phyloP scores from a whole-genome alignment of 768 basidiomycete species.

The Lanmaoa rubissima region DNA sequence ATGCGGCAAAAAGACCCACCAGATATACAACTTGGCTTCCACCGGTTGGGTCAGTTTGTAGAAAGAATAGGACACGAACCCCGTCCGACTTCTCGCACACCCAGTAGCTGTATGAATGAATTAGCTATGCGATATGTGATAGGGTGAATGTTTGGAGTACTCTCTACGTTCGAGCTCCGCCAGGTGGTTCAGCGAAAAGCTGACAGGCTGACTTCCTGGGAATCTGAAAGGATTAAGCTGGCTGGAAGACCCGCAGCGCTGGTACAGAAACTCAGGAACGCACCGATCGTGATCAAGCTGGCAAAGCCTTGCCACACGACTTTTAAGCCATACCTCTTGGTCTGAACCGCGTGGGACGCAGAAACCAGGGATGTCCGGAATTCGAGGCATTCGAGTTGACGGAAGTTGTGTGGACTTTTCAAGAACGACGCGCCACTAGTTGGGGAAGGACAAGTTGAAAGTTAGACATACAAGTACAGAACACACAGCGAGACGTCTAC shows the following conservation, averaged over 20 bases:
- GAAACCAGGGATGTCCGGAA: slow-evolving; percentile 71
- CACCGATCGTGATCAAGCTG: slow-evolving; percentile 63
- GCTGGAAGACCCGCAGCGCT: background rate
- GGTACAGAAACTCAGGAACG: slow-evolving; percentile 19
- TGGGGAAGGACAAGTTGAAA: background rate
- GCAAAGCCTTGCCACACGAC: slow-evolving; percentile 63
- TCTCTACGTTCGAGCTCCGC: slow-evolving; percentile 79
- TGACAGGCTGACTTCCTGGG: slow-evolving; percentile 95
- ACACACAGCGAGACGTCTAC: background rate
- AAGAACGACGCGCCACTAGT: background rate
- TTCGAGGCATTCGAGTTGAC: slow-evolving; percentile 42
- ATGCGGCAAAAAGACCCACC: slow-evolving; percentile 44
- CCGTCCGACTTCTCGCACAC: slow-evolving; percentile 99
- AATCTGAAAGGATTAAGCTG: slow-evolving; percentile 51
- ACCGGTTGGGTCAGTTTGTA: slow-evolving; percentile 55
- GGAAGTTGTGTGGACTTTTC: background rate
- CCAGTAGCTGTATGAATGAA: slow-evolving; percentile 71
- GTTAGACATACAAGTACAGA: background rate
- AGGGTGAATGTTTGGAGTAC: slow-evolving; percentile 38
- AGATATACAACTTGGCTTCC: slow-evolving; percentile 67
- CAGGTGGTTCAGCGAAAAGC: slow-evolving; percentile 72
- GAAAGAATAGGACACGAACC: slow-evolving; percentile 81
- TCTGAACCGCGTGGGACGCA: slow-evolving; percentile 54
- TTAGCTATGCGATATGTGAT: slow-evolving; percentile 11
- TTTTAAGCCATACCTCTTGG: slow-evolving; percentile 64